Evolutionary conservation across 2,329 filamentous ascomycete genomes (phyloP), one percentile per base, ranked within the genome.

Genomic region (Nothophoma quercina): DNA sequence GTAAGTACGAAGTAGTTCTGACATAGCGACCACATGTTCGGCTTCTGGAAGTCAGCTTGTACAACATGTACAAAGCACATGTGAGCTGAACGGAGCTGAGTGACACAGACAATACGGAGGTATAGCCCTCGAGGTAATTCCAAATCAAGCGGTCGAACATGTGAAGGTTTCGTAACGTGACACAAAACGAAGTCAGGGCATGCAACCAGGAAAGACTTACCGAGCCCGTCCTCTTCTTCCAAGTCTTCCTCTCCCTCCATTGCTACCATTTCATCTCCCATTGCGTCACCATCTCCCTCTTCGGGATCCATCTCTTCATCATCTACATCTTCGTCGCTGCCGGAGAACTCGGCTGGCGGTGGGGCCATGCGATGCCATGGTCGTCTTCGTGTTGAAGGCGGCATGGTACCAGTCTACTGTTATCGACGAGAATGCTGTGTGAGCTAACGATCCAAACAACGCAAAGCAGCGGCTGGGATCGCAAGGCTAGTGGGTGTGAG

Each of bases 201-300:
- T 15, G 36, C 23, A 42, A 22, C 16, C 41, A 26, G 34, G 39
- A 26, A 40, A 36, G 36, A 60, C 63, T 50, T 54, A 64, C 64
- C 61, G 43, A 63, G 49, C 30, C 44, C 56, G 30, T 67, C 67
- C 12, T 65, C 65, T 29, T 67, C 66, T n/a, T 64, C 65, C 10
- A 85, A 2, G 81, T 87, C 45, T 80, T 89, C 67, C 25, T 65
- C 64, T 12, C 57, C 63, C 8, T 63, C 63, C 22, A 68, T 59
- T 22, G 48, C 60, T 13, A 56, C 55, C 22, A 64, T 55, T 7
- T 69, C 68, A 13, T 67, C 67, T 25, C 59, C 68, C 18, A 64
- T 56, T 4, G 56, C 49, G 26, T 63, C 62, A 12, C 45, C 65
- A 7, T 64, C 66, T 13, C 65, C 67, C 2, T 59, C 65, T 32